Conservation (phyloP, 352 stramenopile species). For the Saprolegnia parasitica region DNA sequence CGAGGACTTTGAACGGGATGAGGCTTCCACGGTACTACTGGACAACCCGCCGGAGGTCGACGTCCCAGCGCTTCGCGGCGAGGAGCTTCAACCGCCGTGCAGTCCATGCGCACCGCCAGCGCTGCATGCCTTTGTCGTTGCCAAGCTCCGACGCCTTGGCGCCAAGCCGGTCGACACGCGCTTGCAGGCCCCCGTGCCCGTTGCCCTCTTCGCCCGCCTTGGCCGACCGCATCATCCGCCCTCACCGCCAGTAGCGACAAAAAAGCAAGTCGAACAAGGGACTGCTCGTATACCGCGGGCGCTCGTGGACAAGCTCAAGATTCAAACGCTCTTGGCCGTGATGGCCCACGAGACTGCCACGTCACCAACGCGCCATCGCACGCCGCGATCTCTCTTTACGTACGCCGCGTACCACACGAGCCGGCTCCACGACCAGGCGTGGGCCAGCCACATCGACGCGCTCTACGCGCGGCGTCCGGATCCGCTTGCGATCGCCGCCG, state of each 20-base stretch:
- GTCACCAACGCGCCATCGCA: background rate
- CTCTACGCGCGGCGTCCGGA: background rate
- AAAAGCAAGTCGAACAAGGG: background rate
- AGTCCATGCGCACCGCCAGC: too few species aligned
- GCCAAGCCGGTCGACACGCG: too few species aligned
- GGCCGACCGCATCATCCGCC: too few species aligned
- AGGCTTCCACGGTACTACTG: too few species aligned
- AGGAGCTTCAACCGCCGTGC: too few species aligned
- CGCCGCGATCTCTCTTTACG: slow-evolving; percentile 13
- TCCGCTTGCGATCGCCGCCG: slow-evolving; percentile 1
- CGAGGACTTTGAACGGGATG: background rate
- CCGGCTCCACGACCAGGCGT: slow-evolving; percentile 16
- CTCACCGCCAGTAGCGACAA: too few species aligned
- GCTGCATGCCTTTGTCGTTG: too few species aligned
- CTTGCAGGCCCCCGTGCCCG: too few species aligned
- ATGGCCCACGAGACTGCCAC: slow-evolving; percentile 5
- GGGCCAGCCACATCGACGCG: slow-evolving; percentile 4
- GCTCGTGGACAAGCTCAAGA: slow-evolving; percentile 20
- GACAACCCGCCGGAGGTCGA: too few species aligned
- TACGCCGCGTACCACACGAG: slow-evolving; percentile 9
- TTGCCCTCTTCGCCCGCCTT: too few species aligned
- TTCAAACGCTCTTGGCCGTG: slow-evolving; percentile 20
- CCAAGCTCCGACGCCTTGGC: too few species aligned
- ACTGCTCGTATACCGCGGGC: background rate
- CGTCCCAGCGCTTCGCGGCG: too few species aligned